Base-by-base conservation (phyloP, 768 basidiomycete species). In the Boletus huronensis region DNA sequence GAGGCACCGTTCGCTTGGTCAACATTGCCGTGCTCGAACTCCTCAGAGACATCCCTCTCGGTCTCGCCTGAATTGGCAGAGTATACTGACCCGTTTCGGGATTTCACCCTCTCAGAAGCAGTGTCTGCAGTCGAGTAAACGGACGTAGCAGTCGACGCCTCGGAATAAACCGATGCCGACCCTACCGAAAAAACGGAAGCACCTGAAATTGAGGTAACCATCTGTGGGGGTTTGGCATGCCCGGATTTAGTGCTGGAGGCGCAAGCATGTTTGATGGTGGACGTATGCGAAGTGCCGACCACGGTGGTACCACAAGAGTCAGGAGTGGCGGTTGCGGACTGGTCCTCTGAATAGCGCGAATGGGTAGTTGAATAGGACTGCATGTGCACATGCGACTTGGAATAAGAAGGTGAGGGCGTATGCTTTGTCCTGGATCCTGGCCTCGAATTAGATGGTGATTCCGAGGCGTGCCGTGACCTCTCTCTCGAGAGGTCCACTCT, bases 141-240 rank as follows among this genome's bases (percentile, higher is more conserved):
- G 0, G 67, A 65, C 5, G 66, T 66, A 3, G 61, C 66, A 6
- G 62, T 69, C 31, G 69, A 68, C 5, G 64, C 62, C 32, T 64
- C 67, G 29, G 67, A 69, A 21, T 66, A 67, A 1, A 66, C 14
- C 0, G 67, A 68, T 1, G 60, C 53, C n/a, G 67, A 66, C 34
- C 64, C 64, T 8, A 59, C 53, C 6, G 69, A 70, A 43, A 58
- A 66, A 3, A 62, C 32, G 21, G 70, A 70, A 32, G 69, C 64
- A 40, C 59, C 66, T 2, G 69, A 70, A 6, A 63, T 39, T 0
- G 70, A 72, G n/a, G 53, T 36, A 6, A 50, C 47, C 64, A 68
- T 59, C 17, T 58, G 53, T 1, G 54, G 44, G 0, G 58, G 26
- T 50, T 70, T 70, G 28, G 53, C 47, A 42, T 70, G 66, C 2